Evolutionary conservation across 208 protist genomes (phyloP).

Genomic region (Wallacemonas rigidus): DNA sequence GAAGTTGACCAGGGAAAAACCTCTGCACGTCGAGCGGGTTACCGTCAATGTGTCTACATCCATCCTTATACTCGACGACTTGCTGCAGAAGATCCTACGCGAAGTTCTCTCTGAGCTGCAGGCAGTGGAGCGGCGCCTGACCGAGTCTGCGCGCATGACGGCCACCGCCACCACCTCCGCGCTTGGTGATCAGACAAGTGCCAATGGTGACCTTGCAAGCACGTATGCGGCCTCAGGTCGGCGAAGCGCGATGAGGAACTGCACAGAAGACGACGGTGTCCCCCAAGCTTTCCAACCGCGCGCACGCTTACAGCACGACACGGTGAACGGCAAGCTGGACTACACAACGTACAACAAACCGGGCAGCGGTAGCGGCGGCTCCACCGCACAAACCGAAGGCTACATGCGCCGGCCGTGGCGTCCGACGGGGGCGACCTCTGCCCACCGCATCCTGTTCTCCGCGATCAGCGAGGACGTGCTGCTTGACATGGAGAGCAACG

Average conservation of each 20-base stretch:
- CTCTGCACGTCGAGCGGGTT: slow-evolving; percentile 60
- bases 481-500: slow-evolving; percentile 35
- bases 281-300: slow-evolving; percentile 34
- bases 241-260: not conserved
- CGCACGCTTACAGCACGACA: slow-evolving; percentile 21
- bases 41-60: slow-evolving; percentile 38
- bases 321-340: slow-evolving; percentile 25
- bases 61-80: slow-evolving; percentile 40
- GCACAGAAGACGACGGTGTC: slow-evolving; percentile 23
- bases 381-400: slow-evolving; percentile 9
- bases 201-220: not conserved
- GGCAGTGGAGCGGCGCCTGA: slow-evolving; percentile 38
- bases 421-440: slow-evolving; percentile 37
- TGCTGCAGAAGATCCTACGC: slow-evolving; percentile 61
- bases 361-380: not conserved
- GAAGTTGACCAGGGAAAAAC: slow-evolving; percentile 30
- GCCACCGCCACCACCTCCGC: not conserved
- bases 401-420: slow-evolving; percentile 35
- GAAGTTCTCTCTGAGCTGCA: slow-evolving; percentile 78
- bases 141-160: not conserved
- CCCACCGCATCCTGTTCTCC: slow-evolving; percentile 41
- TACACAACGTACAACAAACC: slow-evolving; percentile 23
- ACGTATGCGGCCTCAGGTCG: too few species aligned
- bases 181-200: too few species aligned
- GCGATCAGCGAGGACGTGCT: slow-evolving; percentile 37